phyloP scores from a whole-genome alignment of 2,329 filamentous ascomycete species.

The Elsinoe perseae region DNA sequence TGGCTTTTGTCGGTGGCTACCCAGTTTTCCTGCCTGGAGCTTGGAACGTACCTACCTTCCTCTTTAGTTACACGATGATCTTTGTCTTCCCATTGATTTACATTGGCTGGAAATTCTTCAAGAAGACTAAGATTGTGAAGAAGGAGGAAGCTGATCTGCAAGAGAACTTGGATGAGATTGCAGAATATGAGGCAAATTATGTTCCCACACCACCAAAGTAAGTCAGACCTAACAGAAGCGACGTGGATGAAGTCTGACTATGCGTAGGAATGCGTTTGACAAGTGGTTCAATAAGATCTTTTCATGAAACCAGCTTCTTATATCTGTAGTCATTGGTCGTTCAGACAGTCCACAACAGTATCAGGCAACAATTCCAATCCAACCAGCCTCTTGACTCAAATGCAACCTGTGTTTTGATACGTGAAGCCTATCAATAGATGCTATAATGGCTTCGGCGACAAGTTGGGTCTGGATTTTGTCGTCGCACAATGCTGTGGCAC shows the following conservation, averaged over 20 bases:
- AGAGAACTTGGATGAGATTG: conserved; percentile 57
- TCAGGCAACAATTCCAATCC: neutral
- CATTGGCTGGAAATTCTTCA: conserved; percentile 62
- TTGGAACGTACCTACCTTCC: conserved; percentile 62
- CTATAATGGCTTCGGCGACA: too few relatives aligned
- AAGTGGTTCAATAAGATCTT: conserved; percentile 41
- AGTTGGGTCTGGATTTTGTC: too few relatives aligned
- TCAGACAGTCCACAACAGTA: neutral
- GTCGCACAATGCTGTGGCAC: too few relatives aligned
- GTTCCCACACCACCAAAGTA: conserved; percentile 34
- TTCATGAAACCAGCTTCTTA: neutral
- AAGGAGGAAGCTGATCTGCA: conserved; percentile 56
- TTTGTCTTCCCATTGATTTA: conserved; percentile 62
- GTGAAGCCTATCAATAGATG: too few relatives aligned
- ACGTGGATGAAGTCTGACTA: neutral
- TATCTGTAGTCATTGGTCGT: neutral
- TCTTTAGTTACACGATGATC: conserved; percentile 68
- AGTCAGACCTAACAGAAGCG: neutral
- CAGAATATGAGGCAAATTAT: conserved; percentile 58
- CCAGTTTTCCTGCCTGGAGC: conserved; percentile 62
- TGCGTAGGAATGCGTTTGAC: conserved; percentile 30
- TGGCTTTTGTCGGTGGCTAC: conserved; percentile 70
- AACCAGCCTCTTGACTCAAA: too few relatives aligned
- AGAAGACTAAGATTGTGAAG: conserved; percentile 52
- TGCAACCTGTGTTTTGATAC: too few relatives aligned